Evolutionary conservation across 805 yeast genomes (phyloP), one percentile per base, ranked within the genome.

Genomic region (Spathaspora boniae): DNA sequence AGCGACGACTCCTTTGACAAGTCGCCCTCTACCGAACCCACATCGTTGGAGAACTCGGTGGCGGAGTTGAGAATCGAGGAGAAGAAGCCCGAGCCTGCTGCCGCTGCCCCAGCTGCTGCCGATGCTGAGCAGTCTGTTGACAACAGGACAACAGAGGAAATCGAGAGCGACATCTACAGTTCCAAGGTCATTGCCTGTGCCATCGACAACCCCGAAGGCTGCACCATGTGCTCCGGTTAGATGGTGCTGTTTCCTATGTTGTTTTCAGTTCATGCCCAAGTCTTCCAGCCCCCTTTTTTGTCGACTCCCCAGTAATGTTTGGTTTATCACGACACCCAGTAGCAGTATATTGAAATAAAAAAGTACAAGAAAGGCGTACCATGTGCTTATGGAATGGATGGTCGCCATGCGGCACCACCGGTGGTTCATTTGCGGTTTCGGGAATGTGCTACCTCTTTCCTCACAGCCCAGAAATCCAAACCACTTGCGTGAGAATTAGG

Each of bases 141-240:
- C 19, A 46, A 38, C 26, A 46, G 40, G 23, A 43, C 44, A 7
- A 38, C 47, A 16, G 55, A 49, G 11, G 53, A 52, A 26, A 37
- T 65, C 16, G 91, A 81, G 50, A 78, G 70, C 40, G 96, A 91
- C 60, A 91, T 91, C 50, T 93, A 70, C 75, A 86, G 91, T 62
- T 83, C 95, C 17, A 82, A 89, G 65, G 98, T 85, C 22, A 80
- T 91, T 65, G 96, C 96, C 23, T 91, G 98, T 72, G 95, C 97
- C 38, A 88, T 93, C 60, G 81, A 85, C 61, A 91, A 93, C 70
- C 97, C 97, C 41, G 98, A 86, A 68, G 79, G 98, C 33, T 91
- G 98, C 68, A 91, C 91, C 57, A 93, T 93, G 98, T 93, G 98
- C 72, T 91, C 98, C 41, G 98, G 98, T 70, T 93, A 68, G 63